Percentiles rank a stretch among this genome's conserved stretches.
Evolutionary conservation across 768 basidiomycete genomes (phyloP).

Genomic region (Galerina sulciceps): DNA sequence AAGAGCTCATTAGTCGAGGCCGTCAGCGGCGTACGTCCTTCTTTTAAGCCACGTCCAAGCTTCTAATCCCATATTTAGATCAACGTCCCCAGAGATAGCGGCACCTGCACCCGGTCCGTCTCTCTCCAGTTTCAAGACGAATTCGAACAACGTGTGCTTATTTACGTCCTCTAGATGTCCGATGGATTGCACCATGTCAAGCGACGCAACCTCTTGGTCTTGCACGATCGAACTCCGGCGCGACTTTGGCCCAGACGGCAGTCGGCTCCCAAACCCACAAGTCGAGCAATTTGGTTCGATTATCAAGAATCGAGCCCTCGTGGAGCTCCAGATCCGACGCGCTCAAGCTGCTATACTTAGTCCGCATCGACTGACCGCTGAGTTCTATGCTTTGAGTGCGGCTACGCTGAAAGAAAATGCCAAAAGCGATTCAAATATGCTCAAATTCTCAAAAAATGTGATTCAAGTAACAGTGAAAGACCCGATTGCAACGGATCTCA

Average conservation of each 20-base stretch:
- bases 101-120: conserved; percentile 67
- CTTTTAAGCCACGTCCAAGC: not conserved
- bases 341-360: conserved; percentile 64
- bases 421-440: not conserved
- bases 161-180: conserved; percentile 41
- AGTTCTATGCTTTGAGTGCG: conserved; percentile 29
- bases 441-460: conserved; percentile 43
- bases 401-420: conserved; percentile 23
- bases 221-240: conserved; percentile 45
- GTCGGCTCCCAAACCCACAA: conserved; percentile 8
- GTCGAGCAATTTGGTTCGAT: conserved; percentile 42
- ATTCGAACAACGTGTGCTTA: not conserved
- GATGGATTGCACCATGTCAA: conserved; percentile 54
- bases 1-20: conserved; percentile 66
- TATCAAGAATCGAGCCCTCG: conserved; percentile 41
- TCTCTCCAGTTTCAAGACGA: too few relatives aligned
- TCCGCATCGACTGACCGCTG: conserved; percentile 33
- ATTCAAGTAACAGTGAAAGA: conserved; percentile 52
- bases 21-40: conserved; percentile 50
- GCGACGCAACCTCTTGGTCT: conserved; percentile 41
- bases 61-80: conserved; percentile 39
- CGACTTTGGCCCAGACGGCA: conserved; percentile 25
- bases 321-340: conserved; percentile 59
- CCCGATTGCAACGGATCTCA: conserved; percentile 48
- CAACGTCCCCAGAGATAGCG: conserved; percentile 63